phyloP scores from a whole-genome alignment of 2,329 filamentous ascomycete genomes.

The Graphiopsis chlorocephala region DNA sequence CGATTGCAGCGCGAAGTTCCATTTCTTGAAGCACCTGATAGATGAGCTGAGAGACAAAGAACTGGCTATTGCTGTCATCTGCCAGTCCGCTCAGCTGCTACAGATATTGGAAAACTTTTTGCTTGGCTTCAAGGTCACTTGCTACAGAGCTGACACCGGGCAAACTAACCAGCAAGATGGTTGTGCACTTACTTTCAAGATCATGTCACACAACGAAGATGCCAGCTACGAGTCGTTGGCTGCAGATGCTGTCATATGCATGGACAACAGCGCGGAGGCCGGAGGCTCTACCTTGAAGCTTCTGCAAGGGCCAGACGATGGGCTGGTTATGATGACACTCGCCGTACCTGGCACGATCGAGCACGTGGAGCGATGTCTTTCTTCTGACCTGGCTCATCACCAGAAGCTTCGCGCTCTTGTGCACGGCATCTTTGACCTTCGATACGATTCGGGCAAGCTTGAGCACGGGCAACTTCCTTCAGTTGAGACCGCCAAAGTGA shows the following conservation, averaged over 20 bases:
- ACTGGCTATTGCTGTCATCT: conserved; percentile 32
- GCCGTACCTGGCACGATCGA: conserved; percentile 43
- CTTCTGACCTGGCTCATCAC: conserved; percentile 22
- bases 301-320: not conserved
- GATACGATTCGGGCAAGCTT: conserved; percentile 35
- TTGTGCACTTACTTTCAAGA: conserved; percentile 30
- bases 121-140: conserved; percentile 23
- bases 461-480: conserved; percentile 25
- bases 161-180: not conserved
- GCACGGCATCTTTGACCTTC: conserved; percentile 36
- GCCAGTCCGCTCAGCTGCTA: conserved; percentile 28
- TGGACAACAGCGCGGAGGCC: conserved; percentile 34
- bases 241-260: conserved; percentile 41
- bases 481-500: conserved; percentile 23
- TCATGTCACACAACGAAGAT: conserved; percentile 32
- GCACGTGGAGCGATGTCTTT: conserved; percentile 44
- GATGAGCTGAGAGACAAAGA: conserved; percentile 25
- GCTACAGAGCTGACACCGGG: conserved; percentile 1
- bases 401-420: conserved; percentile 38
- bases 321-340: conserved; percentile 21
- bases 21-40: conserved; percentile 35
- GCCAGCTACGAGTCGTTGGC: conserved; percentile 16
- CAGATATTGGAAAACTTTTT: conserved; percentile 36
- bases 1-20: conserved; percentile 37
- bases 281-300: conserved; percentile 6